A percentile compares a stretch with the other conserved stretches of the same genome.
Conservation (phyloP, 495 filamentous ascomycete genomes). For the Neurospora sp. region DNA sequence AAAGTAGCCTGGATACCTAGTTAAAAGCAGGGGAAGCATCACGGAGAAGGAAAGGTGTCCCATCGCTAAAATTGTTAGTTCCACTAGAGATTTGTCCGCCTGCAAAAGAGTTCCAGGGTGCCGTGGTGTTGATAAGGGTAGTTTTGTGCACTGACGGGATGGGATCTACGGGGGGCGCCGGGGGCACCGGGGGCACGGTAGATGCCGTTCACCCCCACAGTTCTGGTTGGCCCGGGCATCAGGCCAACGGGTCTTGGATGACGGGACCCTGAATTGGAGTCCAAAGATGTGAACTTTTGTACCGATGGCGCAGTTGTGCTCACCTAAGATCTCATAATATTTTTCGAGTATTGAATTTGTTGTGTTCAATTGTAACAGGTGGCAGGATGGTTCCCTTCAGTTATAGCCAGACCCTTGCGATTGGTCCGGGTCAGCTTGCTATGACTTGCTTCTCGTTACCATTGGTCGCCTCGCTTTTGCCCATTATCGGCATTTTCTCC, state of each 20-base stretch:
- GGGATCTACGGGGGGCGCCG: background rate
- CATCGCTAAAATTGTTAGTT: background rate
- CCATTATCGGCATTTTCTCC: background rate
- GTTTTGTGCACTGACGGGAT: background rate
- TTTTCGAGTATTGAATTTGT: background rate
- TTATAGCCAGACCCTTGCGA: background rate
- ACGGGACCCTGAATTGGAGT: background rate
- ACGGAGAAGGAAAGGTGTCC: constrained; percentile 21
- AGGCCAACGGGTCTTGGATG: background rate
- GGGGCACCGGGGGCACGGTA: background rate
- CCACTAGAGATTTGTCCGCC: background rate
- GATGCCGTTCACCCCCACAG: background rate
- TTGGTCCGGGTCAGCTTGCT: constrained; percentile 1
- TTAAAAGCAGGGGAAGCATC: background rate
- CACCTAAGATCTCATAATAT: background rate
- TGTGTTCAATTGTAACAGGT: background rate
- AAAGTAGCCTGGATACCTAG: background rate
- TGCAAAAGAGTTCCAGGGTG: background rate
- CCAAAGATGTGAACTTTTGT: background rate
- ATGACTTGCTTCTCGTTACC: background rate
- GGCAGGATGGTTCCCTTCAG: background rate
- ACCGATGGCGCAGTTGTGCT: background rate
- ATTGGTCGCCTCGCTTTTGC: constrained; percentile 16
- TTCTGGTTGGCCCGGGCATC: background rate
- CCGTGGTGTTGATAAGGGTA: background rate